Evolutionary conservation across 2,329 filamentous ascomycete genomes (phyloP).

Genomic region (Elsinoe australis): DNA sequence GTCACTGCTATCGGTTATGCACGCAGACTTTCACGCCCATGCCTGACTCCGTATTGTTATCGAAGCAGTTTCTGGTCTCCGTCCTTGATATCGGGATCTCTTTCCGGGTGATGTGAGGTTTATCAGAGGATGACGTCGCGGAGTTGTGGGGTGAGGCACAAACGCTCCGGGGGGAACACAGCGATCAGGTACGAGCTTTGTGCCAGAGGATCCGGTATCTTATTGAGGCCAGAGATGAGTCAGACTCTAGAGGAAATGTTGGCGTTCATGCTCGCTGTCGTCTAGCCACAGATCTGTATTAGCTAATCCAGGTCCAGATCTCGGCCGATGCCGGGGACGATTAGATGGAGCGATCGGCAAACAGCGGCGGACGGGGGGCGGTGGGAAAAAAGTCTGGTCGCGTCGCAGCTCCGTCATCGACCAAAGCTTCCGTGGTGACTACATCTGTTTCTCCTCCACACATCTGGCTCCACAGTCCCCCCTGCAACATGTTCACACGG

Average conservation of each 20-base stretch:
- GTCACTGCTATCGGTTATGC: too few relatives aligned
- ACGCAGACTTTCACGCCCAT: too few relatives aligned
- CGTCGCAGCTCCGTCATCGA: constrained; percentile 17
- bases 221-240: too few relatives aligned
- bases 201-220: too few relatives aligned
- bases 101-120: neutral
- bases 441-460: constrained; percentile 13
- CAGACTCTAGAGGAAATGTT: too few relatives aligned
- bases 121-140: constrained; percentile 5
- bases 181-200: too few relatives aligned
- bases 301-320: constrained; percentile 10
- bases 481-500: constrained; percentile 1
- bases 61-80: too few relatives aligned
- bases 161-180: neutral
- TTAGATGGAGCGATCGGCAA: constrained; percentile 5
- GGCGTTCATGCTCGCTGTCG: too few relatives aligned
- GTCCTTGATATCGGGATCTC: neutral
- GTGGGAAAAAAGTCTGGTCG: constrained; percentile 12
- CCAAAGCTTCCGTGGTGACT: constrained; percentile 6
- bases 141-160: neutral
- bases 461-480: neutral
- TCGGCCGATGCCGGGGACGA: constrained; percentile 11
- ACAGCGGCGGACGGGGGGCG: neutral
- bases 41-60: too few relatives aligned
- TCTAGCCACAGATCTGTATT: neutral